Conservation (phyloP, 108 stramenopile species). For the Cylindrotheca fusiformis region DNA sequence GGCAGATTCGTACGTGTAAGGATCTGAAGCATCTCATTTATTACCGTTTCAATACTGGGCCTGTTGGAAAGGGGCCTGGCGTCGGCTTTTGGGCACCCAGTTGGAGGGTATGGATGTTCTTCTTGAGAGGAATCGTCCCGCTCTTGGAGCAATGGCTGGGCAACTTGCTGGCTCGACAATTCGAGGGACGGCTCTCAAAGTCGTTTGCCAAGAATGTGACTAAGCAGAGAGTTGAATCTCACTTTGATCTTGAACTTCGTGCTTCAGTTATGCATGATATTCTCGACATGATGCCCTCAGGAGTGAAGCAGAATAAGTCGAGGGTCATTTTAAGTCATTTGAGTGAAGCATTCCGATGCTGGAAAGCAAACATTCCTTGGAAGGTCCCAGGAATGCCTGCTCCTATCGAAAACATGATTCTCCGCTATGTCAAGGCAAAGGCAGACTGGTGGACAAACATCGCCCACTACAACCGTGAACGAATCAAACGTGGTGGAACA, state of each 20-base stretch:
- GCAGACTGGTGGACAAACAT: slow-evolving; percentile 99
- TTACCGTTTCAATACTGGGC: slow-evolving; percentile 99
- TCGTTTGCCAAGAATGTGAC: slow-evolving; percentile 97
- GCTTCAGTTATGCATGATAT: slow-evolving; percentile 99
- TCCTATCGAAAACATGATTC: slow-evolving; percentile 99
- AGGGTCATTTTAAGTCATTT: slow-evolving; percentile 96
- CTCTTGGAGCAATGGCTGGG: slow-evolving; percentile 98
- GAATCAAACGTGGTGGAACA: slow-evolving; percentile 99
- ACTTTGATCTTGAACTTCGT: slow-evolving; percentile 98
- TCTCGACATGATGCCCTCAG: slow-evolving; percentile 99
- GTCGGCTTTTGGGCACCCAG: slow-evolving; percentile 99
- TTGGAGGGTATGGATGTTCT: slow-evolving; percentile 99
- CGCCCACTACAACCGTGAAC: slow-evolving; percentile 99
- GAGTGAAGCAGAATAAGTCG: slow-evolving; percentile 98
- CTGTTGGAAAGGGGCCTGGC: slow-evolving; percentile 99
- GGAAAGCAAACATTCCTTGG: slow-evolving; percentile 99
- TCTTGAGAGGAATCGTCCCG: slow-evolving; percentile 96
- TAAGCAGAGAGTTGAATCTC: slow-evolving; percentile 98
- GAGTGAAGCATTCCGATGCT: slow-evolving; percentile 98
- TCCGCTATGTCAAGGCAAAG: slow-evolving; percentile 99
- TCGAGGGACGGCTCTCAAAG: slow-evolving; percentile 97
- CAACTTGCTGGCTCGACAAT: slow-evolving; percentile 97
- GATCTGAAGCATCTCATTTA: slow-evolving; percentile 99
- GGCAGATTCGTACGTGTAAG: slow-evolving; percentile 98
- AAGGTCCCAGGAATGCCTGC: slow-evolving; percentile 99